phyloP scores from a whole-genome alignment of 192 early-diverging fungal species.

The Mortierella alpina region DNA sequence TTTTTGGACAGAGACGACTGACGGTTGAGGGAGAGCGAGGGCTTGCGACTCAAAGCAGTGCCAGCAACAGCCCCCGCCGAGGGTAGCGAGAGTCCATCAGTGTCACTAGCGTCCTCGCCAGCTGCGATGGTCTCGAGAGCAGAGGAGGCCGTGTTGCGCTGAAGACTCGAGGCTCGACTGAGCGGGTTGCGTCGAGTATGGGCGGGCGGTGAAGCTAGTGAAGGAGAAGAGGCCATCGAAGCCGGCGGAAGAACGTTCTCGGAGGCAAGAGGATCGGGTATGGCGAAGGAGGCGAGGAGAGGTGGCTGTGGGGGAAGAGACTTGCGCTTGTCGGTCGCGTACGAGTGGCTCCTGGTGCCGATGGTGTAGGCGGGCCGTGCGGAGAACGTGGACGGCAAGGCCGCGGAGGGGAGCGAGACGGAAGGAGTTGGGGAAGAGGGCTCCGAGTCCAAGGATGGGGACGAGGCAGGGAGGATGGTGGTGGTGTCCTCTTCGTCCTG shows the following conservation, averaged over 20 bases:
- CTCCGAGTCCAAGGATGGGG: conserved; percentile 10
- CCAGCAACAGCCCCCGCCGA: neutral
- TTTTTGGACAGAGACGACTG: conserved; percentile 46
- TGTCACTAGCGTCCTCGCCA: neutral
- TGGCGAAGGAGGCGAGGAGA: neutral
- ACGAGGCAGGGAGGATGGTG: neutral
- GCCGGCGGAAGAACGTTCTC: neutral
- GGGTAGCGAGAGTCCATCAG: neutral
- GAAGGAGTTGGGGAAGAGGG: conserved; percentile 27
- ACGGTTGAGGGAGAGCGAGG: conserved; percentile 32
- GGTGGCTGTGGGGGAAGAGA: conserved; percentile 5
- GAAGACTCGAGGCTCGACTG: conserved; percentile 24
- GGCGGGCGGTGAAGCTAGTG: conserved; percentile 8
- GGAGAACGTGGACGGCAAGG: conserved; percentile 28
- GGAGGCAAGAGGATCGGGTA: neutral
- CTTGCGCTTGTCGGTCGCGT: conserved; percentile 33
- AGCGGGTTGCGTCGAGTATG: conserved; percentile 9
- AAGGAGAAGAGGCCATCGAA: conserved; percentile 5
- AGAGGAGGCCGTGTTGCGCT: conserved; percentile 3
- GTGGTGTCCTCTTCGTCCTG: conserved; percentile 10
- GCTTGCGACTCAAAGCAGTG: conserved; percentile 8
- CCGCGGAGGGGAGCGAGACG: conserved; percentile 24
- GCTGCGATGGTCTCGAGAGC: neutral
- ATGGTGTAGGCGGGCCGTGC: conserved; percentile 40
- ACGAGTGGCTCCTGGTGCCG: conserved; percentile 44